Evolutionary conservation across 352 stramenopile species (phyloP).

Genomic region (Phytophthora tentaculata): DNA sequence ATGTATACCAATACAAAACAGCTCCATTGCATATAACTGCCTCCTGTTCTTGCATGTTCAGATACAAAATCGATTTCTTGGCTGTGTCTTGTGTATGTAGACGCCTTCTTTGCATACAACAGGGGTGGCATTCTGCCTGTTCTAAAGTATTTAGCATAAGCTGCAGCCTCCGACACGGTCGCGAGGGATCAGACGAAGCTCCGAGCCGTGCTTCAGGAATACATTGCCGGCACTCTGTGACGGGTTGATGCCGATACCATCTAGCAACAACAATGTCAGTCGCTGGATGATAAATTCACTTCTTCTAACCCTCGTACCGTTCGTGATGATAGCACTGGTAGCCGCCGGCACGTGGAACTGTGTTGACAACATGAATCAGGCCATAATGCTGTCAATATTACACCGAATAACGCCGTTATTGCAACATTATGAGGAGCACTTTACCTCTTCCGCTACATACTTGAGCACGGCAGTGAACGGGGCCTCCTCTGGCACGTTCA

Average conservation of each 20-base stretch:
- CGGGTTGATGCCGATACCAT: conserved; percentile 87
- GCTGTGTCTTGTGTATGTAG: conserved; percentile 1
- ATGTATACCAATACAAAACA: conserved; percentile 39
- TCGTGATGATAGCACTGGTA: conserved; percentile 90
- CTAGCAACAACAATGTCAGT: conserved; percentile 36
- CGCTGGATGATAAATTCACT: background rate
- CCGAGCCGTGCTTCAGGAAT: conserved; percentile 86
- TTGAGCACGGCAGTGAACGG: conserved; percentile 88
- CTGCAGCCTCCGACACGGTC: conserved; percentile 71
- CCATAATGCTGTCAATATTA: conserved; percentile 19
- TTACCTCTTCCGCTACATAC: conserved; percentile 83
- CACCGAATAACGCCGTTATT: background rate
- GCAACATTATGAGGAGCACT: background rate
- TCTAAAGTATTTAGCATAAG: conserved; percentile 14
- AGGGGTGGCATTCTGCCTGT: background rate
- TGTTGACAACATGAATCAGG: conserved; percentile 9
- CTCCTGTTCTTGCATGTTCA: conserved; percentile 1
- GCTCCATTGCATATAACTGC: conserved; percentile 23
- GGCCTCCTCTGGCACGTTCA: conserved; percentile 83
- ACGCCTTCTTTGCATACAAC: conserved; percentile 9
- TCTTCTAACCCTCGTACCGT: conserved; percentile 45
- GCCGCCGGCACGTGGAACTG: conserved; percentile 82
- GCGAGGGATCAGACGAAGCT: conserved; percentile 84
- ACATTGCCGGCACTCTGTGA: conserved; percentile 85
- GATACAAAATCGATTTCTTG: conserved; percentile 4